A percentile compares a stretch with the other conserved stretches of the same genome.
These are phyloP conservation scores for Citeromyces hawaiiensis DNA, from an alignment of 1,139 yeast genomes.

Conservation along the genomic window DNA sequence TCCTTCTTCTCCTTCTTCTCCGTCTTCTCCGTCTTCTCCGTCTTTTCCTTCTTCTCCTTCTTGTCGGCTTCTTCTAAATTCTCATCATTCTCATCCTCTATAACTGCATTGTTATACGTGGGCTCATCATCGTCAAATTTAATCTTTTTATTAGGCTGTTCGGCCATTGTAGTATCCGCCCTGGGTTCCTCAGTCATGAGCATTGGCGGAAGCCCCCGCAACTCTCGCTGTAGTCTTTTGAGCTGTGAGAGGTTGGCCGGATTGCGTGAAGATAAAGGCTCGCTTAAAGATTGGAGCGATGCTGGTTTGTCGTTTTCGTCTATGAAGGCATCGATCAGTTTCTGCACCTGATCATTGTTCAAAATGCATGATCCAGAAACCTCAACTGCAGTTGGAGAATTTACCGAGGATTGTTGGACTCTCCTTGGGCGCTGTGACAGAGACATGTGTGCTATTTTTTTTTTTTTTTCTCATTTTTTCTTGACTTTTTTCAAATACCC, in stretches of 20 bases:
- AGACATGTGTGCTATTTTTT: neutral
- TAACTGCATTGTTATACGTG: neutral
- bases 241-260: slow-evolving; percentile 28
- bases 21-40: slow-evolving; percentile 3
- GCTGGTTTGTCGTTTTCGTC: slow-evolving; percentile 16
- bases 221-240: slow-evolving; percentile 41
- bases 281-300: neutral
- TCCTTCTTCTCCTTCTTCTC: slow-evolving; percentile 5
- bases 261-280: slow-evolving; percentile 14
- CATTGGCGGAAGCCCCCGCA: slow-evolving; percentile 45
- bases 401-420: slow-evolving; percentile 31
- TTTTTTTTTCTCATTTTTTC: no score
- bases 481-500: no score
- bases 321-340: slow-evolving; percentile 31
- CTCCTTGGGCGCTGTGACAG: slow-evolving; percentile 14
- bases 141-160: slow-evolving; percentile 10
- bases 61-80: slow-evolving; percentile 1
- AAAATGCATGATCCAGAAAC: slow-evolving; percentile 19
- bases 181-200: slow-evolving; percentile 14
- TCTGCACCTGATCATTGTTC: slow-evolving; percentile 28
- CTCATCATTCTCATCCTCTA: neutral
- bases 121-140: slow-evolving; percentile 8
- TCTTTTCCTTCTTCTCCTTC: slow-evolving; percentile 3
- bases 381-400: slow-evolving; percentile 34
- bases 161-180: slow-evolving; percentile 12